Evolutionary conservation across 371 early-diverging fungal genomes (phyloP).

Genomic region (Conidiobolus coronatus): DNA sequence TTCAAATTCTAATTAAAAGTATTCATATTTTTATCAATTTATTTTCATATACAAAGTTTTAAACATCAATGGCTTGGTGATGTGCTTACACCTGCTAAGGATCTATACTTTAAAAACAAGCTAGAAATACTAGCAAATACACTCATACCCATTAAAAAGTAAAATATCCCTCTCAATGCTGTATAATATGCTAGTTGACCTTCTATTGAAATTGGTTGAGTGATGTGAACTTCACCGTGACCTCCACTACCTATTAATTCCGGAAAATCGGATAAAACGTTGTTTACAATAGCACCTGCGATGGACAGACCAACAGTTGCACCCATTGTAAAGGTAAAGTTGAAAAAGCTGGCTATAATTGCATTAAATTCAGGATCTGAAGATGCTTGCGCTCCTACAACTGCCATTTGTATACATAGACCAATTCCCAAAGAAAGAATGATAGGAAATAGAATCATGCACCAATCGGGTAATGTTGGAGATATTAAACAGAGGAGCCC

Average conservation of each 20-base stretch:
- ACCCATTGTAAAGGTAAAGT: conserved; percentile 39
- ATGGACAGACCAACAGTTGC: conserved; percentile 41
- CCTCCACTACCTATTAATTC: conserved; percentile 4
- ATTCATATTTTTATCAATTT: no score
- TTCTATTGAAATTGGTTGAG: neutral
- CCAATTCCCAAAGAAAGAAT: conserved; percentile 30
- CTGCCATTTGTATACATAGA: conserved; percentile 26
- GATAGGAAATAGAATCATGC: neutral
- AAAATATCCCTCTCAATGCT: neutral
- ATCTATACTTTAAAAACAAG: no score
- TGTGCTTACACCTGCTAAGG: no score
- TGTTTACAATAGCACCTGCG: conserved; percentile 22
- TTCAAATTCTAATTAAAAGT: no score
- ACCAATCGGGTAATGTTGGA: neutral
- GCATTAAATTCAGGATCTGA: conserved; percentile 3
- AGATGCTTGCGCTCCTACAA: conserved; percentile 22
- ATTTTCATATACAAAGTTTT: no score
- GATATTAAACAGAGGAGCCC: conserved; percentile 8
- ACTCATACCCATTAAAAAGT: neutral
- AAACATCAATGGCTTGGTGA: no score
- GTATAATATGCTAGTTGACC: neutral
- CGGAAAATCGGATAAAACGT: conserved; percentile 9
- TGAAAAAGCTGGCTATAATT: conserved; percentile 24
- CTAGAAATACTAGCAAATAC: neutral
- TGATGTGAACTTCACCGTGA: neutral